Percentiles rank a stretch among this genome's conserved stretches.
These are phyloP conservation scores for Thielaviopsis cerberus DNA, from an alignment of 2,329 filamentous ascomycete genomes.

Conservation along the genomic window DNA sequence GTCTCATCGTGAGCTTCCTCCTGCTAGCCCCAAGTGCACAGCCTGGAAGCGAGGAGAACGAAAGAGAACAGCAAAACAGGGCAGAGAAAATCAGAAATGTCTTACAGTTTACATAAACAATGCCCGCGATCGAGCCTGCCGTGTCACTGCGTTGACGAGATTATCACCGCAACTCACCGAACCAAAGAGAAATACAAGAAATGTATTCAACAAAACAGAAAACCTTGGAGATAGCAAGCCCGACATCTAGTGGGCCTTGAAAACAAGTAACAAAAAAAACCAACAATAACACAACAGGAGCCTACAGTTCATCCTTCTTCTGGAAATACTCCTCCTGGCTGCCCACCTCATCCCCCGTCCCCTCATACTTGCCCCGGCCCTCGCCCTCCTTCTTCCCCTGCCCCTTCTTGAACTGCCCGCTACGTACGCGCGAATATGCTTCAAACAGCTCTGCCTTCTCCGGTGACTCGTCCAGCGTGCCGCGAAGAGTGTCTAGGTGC, in stretches of 20 bases:
- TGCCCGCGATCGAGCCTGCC: too few relatives aligned
- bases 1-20: too few relatives aligned
- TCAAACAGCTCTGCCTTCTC: conserved; percentile 1
- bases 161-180: too few relatives aligned
- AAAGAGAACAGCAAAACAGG: too few relatives aligned
- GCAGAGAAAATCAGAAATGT: too few relatives aligned
- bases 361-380: not conserved
- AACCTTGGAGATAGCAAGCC: not conserved
- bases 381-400: conserved; percentile 51
- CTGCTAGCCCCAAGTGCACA: too few relatives aligned
- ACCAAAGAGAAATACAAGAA: too few relatives aligned
- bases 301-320: conserved; percentile 28
- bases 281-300: not conserved
- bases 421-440: not conserved
- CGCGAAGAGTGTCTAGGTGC: conserved; percentile 28
- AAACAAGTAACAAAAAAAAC: not conserved
- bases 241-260: not conserved
- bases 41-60: too few relatives aligned
- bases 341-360: too few relatives aligned
- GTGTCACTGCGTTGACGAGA: too few relatives aligned
- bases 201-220: not conserved
- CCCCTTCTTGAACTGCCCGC: conserved; percentile 39
- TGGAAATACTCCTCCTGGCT: conserved; percentile 34
- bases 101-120: too few relatives aligned
- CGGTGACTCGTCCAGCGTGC: conserved; percentile 42